A percentile compares a stretch with the other conserved stretches of the same genome.
Conservation (phyloP, 306 rosid genomes). For the Citrullus mucosospermus region DNA sequence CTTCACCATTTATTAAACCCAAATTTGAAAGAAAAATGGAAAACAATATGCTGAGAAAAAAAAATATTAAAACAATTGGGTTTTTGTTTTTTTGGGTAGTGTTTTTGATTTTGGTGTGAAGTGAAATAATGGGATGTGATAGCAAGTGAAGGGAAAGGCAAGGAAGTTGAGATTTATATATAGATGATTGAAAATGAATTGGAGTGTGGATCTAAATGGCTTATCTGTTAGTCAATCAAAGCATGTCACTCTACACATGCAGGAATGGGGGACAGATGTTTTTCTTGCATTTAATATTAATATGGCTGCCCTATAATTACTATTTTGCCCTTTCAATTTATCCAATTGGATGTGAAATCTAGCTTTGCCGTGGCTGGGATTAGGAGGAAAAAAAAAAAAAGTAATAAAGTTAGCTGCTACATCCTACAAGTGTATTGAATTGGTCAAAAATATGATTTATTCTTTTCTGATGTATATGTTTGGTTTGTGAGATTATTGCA, state of each 20-base stretch:
- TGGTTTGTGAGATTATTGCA: no score
- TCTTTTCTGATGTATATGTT: not conserved
- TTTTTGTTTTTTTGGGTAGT: not conserved
- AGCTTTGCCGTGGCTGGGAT: not conserved
- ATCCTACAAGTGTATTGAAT: not conserved
- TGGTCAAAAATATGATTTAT: not conserved
- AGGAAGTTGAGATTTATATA: conserved; percentile 29
- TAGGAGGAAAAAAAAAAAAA: no score
- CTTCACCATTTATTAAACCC: conserved; percentile 51
- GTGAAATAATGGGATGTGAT: not conserved
- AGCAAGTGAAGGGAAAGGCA: conserved; percentile 10
- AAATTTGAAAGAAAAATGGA: not conserved
- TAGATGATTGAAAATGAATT: conserved; percentile 26
- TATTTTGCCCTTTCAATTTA: not conserved
- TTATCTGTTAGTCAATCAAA: conserved; percentile 11
- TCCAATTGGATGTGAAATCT: not conserved
- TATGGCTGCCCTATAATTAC: not conserved
- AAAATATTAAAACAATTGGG: not conserved
- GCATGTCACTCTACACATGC: conserved; percentile 13
- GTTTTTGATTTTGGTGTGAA: not conserved
- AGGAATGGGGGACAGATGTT: conserved; percentile 46
- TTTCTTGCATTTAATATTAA: not conserved
- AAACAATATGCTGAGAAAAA: not conserved
- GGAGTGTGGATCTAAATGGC: conserved; percentile 11
- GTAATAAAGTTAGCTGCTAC: no score